Conservation (phyloP, 352 stramenopile genomes). For the Phytophthora ramorum region DNA sequence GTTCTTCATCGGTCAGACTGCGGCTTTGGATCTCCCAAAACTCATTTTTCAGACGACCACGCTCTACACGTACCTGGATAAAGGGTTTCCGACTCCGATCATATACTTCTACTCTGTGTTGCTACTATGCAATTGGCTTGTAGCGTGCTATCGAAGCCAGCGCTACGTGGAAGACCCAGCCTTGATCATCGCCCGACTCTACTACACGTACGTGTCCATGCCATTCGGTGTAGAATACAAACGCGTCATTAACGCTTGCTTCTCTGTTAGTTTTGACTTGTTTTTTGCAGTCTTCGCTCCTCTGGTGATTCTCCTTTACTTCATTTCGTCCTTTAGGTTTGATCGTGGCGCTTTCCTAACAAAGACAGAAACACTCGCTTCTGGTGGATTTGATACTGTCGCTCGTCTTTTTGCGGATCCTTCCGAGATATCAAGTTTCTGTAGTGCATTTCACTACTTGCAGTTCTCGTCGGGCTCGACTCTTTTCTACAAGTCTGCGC, state of each 20-base stretch:
- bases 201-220: slow-evolving; percentile 37
- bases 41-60: slow-evolving; percentile 47
- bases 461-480: slow-evolving; percentile 6
- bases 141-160: slow-evolving; percentile 45
- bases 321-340: slow-evolving; percentile 40
- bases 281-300: slow-evolving; percentile 51
- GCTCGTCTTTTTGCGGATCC: slow-evolving; percentile 40
- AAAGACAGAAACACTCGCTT: slow-evolving; percentile 14
- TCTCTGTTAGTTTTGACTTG: slow-evolving; percentile 40
- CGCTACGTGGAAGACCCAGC: slow-evolving; percentile 28
- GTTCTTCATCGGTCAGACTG: slow-evolving; percentile 26
- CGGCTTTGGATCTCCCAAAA: slow-evolving; percentile 43
- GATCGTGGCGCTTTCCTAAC: slow-evolving; percentile 29
- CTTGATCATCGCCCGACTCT: slow-evolving; percentile 33
- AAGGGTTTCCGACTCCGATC: slow-evolving; percentile 40
- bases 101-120: slow-evolving; percentile 43
- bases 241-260: background rate
- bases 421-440: slow-evolving; percentile 34
- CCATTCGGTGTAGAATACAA: background rate
- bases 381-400: slow-evolving; percentile 31
- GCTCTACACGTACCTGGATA: slow-evolving; percentile 32
- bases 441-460: slow-evolving; percentile 28
- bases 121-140: slow-evolving; percentile 40
- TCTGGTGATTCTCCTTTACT: slow-evolving; percentile 40
- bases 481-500: slow-evolving; percentile 37